These are phyloP conservation scores for Cystoderma amianthinum DNA, from an alignment of 768 basidiomycete species.

Conservation along the genomic window DNA sequence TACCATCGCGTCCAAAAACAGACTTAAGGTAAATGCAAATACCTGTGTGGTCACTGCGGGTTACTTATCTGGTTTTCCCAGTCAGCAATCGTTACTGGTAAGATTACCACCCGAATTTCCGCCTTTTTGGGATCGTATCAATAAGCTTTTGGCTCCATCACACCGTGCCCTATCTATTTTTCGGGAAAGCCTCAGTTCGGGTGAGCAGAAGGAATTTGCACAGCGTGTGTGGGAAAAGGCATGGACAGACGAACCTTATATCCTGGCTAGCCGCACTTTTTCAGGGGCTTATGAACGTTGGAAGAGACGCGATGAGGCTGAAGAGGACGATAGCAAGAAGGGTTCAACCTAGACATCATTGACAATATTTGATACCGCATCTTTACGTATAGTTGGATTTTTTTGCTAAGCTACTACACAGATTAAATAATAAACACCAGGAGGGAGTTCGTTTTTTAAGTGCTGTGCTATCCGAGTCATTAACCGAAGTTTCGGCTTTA, in stretches of 20 bases:
- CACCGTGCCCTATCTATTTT: slow-evolving; percentile 42
- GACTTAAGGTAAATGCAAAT: slow-evolving; percentile 30
- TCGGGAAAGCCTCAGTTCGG: slow-evolving; percentile 46
- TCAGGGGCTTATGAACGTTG: slow-evolving; percentile 34
- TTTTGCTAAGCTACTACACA: too few relatives aligned
- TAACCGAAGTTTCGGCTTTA: too few relatives aligned
- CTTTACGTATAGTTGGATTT: too few relatives aligned
- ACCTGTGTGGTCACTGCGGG: background rate
- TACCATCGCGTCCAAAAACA: slow-evolving; percentile 30
- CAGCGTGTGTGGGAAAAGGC: slow-evolving; percentile 58
- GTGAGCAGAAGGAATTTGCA: slow-evolving; percentile 53
- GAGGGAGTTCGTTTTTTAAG: too few relatives aligned
- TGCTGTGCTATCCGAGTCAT: too few relatives aligned
- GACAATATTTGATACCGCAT: background rate
- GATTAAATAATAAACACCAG: too few relatives aligned
- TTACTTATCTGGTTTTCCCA: slow-evolving; percentile 13
- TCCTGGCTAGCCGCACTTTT: slow-evolving; percentile 35
- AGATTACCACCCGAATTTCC: slow-evolving; percentile 52
- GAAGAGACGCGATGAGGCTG: slow-evolving; percentile 33
- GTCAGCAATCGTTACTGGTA: slow-evolving; percentile 46
- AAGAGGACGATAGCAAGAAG: slow-evolving; percentile 33
- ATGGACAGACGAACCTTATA: slow-evolving; percentile 51
- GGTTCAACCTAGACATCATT: slow-evolving; percentile 17
- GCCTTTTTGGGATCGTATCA: slow-evolving; percentile 45
- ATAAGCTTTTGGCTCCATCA: slow-evolving; percentile 52